phyloP scores from a whole-genome alignment of 768 basidiomycete species.

The Suillus ampliporus region DNA sequence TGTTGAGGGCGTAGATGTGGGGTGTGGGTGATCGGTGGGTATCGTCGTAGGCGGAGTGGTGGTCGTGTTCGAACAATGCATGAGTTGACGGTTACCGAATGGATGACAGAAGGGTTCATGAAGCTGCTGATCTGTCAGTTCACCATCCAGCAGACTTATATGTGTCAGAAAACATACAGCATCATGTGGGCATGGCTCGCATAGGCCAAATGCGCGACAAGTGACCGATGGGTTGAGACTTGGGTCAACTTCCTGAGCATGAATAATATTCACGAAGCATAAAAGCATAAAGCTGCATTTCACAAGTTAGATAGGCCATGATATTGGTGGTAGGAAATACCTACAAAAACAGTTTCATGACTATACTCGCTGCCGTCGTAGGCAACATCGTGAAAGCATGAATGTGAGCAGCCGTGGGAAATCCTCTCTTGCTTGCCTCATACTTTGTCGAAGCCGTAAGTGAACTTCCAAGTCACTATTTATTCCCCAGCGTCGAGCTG shows the following conservation, averaged over 20 bases:
- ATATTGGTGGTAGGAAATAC: constrained; percentile 8
- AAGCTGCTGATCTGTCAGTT: constrained; percentile 51
- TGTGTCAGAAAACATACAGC: constrained; percentile 49
- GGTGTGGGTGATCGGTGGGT: constrained; percentile 21
- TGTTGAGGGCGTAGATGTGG: constrained; percentile 19
- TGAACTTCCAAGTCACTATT: neutral
- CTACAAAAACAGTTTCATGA: constrained; percentile 19
- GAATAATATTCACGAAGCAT: constrained; percentile 12
- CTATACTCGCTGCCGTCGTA: constrained; percentile 13
- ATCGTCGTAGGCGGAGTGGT: constrained; percentile 25
- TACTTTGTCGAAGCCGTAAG: constrained; percentile 7
- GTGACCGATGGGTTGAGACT: constrained; percentile 27
- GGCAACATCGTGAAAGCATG: constrained; percentile 18
- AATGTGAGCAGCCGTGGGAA: constrained; percentile 33
- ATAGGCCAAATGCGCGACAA: constrained; percentile 63
- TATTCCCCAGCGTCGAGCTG: neutral
- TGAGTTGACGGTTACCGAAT: constrained; percentile 90
- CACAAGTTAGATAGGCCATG: neutral
- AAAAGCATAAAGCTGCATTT: constrained; percentile 20
- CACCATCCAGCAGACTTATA: constrained; percentile 10
- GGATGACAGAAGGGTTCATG: constrained; percentile 92
- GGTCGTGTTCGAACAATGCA: constrained; percentile 68
- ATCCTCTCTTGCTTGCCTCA: neutral
- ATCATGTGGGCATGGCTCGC: constrained; percentile 68
- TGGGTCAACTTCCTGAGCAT: constrained; percentile 16